Conservation (phyloP, 2,329 filamentous ascomycete genomes). For the Pseudopithomyces chartarum region DNA sequence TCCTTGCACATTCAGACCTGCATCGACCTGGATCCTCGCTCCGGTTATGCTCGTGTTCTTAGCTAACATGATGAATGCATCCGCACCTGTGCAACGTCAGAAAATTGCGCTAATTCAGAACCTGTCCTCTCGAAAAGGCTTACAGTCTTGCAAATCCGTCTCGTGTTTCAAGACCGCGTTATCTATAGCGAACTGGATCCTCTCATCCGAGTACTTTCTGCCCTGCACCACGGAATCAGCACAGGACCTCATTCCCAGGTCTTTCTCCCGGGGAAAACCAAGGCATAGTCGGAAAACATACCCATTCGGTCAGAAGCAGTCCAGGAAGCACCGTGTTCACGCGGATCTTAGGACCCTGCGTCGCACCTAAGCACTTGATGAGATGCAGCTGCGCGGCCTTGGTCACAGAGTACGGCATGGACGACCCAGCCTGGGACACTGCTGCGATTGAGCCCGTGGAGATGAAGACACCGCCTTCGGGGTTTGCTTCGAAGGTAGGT, state of each 20-base stretch:
- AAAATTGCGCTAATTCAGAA: neutral
- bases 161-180: slow-evolving; percentile 64
- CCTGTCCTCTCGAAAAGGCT: neutral
- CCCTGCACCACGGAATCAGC: slow-evolving; percentile 47
- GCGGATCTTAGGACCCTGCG: slow-evolving; percentile 66
- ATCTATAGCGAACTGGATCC: slow-evolving; percentile 59
- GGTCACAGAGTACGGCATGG: slow-evolving; percentile 75
- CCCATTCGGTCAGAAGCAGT: slow-evolving; percentile 63
- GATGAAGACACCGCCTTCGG: slow-evolving; percentile 67
- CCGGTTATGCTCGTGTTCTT: slow-evolving; percentile 59
- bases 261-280: neutral
- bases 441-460: slow-evolving; percentile 67
- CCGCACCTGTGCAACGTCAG: slow-evolving; percentile 35
- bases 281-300: slow-evolving; percentile 12
- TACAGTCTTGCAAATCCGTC: slow-evolving; percentile 58
- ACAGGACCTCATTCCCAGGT: neutral
- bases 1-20: slow-evolving; percentile 40
- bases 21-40: slow-evolving; percentile 50
- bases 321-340: slow-evolving; percentile 70
- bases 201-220: slow-evolving; percentile 61
- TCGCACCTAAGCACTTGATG: slow-evolving; percentile 67
- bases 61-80: slow-evolving; percentile 60
- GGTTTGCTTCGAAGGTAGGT: slow-evolving; percentile 64
- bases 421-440: slow-evolving; percentile 57
- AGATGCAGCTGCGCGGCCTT: slow-evolving; percentile 75